Conservation (phyloP, 768 basidiomycete genomes). For the Tubosaeta sp. region DNA sequence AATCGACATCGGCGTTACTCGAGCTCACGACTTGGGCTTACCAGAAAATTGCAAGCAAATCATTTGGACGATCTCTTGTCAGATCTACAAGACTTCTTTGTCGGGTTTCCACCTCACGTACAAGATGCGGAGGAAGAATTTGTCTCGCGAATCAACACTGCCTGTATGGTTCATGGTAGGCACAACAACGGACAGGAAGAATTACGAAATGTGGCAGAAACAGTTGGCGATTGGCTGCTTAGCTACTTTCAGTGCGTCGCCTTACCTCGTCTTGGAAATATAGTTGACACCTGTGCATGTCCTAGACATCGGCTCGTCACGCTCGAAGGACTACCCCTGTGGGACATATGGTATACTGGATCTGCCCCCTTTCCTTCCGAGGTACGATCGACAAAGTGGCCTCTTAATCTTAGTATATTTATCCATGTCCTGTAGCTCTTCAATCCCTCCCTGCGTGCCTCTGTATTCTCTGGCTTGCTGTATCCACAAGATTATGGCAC, state of each 20-base stretch:
- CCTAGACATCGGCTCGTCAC: conserved; percentile 41
- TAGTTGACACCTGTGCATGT: background rate
- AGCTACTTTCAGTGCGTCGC: conserved; percentile 45
- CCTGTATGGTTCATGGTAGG: conserved; percentile 18
- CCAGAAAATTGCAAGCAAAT: conserved; percentile 39
- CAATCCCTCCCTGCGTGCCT: conserved; percentile 65
- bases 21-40: conserved; percentile 14
- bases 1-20: background rate
- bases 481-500: conserved; percentile 48
- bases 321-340: conserved; percentile 50
- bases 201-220: conserved; percentile 18
- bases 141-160: conserved; percentile 22
- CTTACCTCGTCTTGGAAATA: background rate
- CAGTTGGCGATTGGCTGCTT: conserved; percentile 47
- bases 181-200: conserved; percentile 14
- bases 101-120: conserved; percentile 28
- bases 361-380: conserved; percentile 61
- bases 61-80: conserved; percentile 38
- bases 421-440: conserved; percentile 42
- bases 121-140: conserved; percentile 34
- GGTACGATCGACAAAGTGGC: conserved; percentile 34
- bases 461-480: conserved; percentile 56
- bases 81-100: conserved; percentile 38
- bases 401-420: background rate
- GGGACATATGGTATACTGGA: conserved; percentile 75